Percentiles rank a stretch among this genome's conserved stretches.
These are phyloP conservation scores for Fusarium abutilonis DNA, from an alignment of 2,329 filamentous ascomycete genomes.

Conservation along the genomic window DNA sequence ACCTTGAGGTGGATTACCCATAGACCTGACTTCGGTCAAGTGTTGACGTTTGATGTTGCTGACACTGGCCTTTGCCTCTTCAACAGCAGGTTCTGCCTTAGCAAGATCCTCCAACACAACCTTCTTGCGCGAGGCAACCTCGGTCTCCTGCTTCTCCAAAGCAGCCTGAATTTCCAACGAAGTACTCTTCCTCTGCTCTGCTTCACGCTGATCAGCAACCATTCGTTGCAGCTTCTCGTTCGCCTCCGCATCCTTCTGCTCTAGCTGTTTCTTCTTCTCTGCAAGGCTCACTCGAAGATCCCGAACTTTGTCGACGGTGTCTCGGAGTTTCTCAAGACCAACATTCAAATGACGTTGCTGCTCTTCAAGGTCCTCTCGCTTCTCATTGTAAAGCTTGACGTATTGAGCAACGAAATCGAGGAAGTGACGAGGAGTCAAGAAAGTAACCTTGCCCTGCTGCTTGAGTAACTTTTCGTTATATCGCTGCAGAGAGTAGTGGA, in stretches of 20 bases:
- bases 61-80: slow-evolving; percentile 93
- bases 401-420: slow-evolving; percentile 98
- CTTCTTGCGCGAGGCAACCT: slow-evolving; percentile 83
- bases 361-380: slow-evolving; percentile 97
- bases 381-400: slow-evolving; percentile 96
- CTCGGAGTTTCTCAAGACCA: slow-evolving; percentile 94
- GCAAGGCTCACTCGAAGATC: slow-evolving; percentile 90
- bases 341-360: slow-evolving; percentile 98
- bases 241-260: slow-evolving; percentile 92
- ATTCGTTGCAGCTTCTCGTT: slow-evolving; percentile 98
- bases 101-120: slow-evolving; percentile 89
- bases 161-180: slow-evolving; percentile 90
- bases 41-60: slow-evolving; percentile 99
- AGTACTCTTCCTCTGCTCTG: slow-evolving; percentile 87
- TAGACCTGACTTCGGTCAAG: slow-evolving; percentile 95
- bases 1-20: slow-evolving; percentile 90
- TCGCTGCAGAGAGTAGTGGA: slow-evolving; percentile 91
- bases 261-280: slow-evolving; percentile 92
- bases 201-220: slow-evolving; percentile 94
- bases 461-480: slow-evolving; percentile 90
- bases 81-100: slow-evolving; percentile 89
- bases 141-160: slow-evolving; percentile 87
- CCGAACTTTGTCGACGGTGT: slow-evolving; percentile 96
- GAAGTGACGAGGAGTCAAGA: slow-evolving; percentile 95
- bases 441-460: slow-evolving; percentile 92